phyloP scores from a whole-genome alignment of 176 grass and related monocot genomes.

The Thalia dealbata region DNA sequence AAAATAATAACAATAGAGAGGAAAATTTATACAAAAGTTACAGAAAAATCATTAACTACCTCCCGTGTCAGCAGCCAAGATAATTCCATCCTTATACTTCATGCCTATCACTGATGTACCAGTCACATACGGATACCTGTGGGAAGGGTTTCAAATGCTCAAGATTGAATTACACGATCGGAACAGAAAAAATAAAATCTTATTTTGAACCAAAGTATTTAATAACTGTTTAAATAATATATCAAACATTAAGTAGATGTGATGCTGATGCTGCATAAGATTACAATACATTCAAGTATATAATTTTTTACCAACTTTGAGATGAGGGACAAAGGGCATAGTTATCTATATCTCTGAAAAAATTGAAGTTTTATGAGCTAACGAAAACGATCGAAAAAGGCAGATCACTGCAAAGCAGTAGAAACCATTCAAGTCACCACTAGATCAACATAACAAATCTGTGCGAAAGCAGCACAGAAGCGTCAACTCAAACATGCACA shows the following conservation, averaged over 20 bases:
- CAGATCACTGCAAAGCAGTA: too few relatives aligned
- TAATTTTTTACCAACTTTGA: too few relatives aligned
- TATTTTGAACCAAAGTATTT: not conserved
- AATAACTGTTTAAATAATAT: not conserved
- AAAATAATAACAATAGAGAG: not conserved
- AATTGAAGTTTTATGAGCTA: too few relatives aligned
- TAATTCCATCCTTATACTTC: constrained; percentile 97
- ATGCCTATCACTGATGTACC: constrained; percentile 87
- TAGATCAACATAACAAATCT: too few relatives aligned
- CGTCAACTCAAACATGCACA: not conserved
- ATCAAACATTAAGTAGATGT: not conserved
- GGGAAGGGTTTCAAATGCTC: not conserved
- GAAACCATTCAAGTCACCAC: too few relatives aligned
- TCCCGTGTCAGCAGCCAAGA: constrained; percentile 84
- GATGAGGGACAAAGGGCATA: too few relatives aligned
- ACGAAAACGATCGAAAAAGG: too few relatives aligned
- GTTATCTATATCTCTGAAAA: too few relatives aligned
- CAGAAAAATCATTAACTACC: constrained; percentile 29
- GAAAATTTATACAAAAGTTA: not conserved
- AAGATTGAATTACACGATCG: not conserved
- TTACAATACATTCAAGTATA: not conserved
- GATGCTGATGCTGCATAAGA: not conserved
- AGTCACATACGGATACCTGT: constrained; percentile 95
- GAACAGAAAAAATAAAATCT: not conserved
- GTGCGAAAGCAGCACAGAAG: not conserved